Evolutionary conservation across 1,284 basidiomycete species (phyloP).

Genomic region (Cutaneotrichosporon sp.): DNA sequence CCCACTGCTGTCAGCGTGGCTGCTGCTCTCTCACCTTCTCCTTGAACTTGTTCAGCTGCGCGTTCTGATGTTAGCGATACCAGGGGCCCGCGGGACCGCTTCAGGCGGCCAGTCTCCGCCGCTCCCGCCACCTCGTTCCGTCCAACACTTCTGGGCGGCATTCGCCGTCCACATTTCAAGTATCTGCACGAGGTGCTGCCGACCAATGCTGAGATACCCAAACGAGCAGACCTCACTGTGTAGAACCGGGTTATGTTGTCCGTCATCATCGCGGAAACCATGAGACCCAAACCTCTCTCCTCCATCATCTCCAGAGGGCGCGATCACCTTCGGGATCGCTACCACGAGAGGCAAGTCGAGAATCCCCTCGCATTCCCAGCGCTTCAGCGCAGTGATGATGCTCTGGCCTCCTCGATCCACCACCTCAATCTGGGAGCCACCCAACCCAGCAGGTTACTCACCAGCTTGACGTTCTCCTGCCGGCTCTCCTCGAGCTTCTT

Average conservation of each 20-base stretch:
- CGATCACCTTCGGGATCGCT: too few relatives aligned
- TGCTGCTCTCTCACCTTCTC: slow-evolving; percentile 46
- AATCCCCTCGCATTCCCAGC: too few relatives aligned
- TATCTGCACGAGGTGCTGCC: too few relatives aligned
- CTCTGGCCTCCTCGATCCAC: neutral
- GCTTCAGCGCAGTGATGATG: too few relatives aligned
- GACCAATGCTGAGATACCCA: too few relatives aligned
- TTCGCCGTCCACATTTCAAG: too few relatives aligned
- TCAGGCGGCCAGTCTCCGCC: neutral
- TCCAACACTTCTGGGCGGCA: too few relatives aligned
- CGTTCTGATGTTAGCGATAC: slow-evolving; percentile 59
- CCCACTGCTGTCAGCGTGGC: slow-evolving; percentile 60
- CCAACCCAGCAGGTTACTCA: slow-evolving; percentile 15
- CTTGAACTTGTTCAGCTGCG: slow-evolving; percentile 76
- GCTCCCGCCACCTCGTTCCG: neutral
- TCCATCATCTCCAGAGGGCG: too few relatives aligned
- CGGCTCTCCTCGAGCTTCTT: slow-evolving; percentile 25
- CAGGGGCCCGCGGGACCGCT: neutral
- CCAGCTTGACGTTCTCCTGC: slow-evolving; percentile 40
- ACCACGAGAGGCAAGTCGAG: too few relatives aligned
- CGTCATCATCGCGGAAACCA: neutral
- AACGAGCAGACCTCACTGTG: too few relatives aligned
- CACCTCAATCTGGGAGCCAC: neutral
- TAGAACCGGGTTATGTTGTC: too few relatives aligned
- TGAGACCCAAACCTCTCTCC: neutral